These are phyloP conservation scores for Euphorbia schlechtendalii DNA, from an alignment of 441 rosid genomes.

Conservation along the genomic window DNA sequence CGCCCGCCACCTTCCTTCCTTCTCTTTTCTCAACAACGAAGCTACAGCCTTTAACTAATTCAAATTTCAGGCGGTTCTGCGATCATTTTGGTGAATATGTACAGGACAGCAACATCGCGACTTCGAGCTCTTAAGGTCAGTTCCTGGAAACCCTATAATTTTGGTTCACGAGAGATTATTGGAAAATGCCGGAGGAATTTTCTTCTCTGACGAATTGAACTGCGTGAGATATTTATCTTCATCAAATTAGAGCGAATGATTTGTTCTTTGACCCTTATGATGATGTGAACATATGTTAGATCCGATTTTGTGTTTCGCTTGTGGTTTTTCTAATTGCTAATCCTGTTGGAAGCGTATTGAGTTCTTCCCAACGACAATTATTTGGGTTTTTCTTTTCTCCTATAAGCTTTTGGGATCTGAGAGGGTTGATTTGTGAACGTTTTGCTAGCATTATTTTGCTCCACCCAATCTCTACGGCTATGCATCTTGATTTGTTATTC, in stretches of 20 bases:
- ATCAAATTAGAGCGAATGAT: background rate
- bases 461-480: too few species aligned
- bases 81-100: slow-evolving; percentile 28
- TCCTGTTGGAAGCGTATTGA: too few species aligned
- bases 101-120: slow-evolving; percentile 49
- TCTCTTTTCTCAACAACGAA: too few species aligned
- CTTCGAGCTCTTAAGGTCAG: slow-evolving; percentile 53
- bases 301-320: slow-evolving; percentile 12
- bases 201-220: background rate
- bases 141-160: slow-evolving; percentile 13
- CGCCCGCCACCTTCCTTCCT: too few species aligned
- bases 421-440: background rate
- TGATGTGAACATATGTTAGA: background rate
- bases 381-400: too few species aligned
- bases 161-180: too few species aligned
- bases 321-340: too few species aligned
- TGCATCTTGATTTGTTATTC: background rate
- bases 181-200: background rate
- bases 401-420: too few species aligned
- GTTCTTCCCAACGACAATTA: too few species aligned
- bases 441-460: slow-evolving; percentile 3
- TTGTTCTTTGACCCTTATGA: background rate
- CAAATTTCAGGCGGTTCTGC: slow-evolving; percentile 12
- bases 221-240: background rate
- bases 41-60: background rate